phyloP scores from a whole-genome alignment of 2,329 filamentous ascomycete genomes.

The Phyllosticta capitalensis region DNA sequence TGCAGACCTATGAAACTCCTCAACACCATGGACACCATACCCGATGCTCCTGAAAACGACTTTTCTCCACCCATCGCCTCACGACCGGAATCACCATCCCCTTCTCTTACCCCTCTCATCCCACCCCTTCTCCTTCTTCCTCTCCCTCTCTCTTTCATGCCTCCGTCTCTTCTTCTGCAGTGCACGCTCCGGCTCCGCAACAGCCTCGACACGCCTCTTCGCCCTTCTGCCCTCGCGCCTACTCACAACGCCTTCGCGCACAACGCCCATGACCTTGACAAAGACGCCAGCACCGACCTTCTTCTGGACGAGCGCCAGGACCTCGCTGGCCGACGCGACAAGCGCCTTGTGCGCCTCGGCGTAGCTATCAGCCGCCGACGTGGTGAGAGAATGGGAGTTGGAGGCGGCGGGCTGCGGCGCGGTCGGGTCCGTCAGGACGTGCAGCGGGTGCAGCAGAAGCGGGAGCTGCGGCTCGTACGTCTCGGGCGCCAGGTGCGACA shows the following conservation, averaged over 20 bases:
- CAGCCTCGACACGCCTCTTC: conserved; percentile 84
- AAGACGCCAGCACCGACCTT: conserved; percentile 75
- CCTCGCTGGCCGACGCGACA: conserved; percentile 61
- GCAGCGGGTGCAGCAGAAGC: conserved; percentile 57
- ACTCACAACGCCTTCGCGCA: conserved; percentile 62
- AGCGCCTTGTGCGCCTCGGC: conserved; percentile 60
- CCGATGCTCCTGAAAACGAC: too few relatives aligned
- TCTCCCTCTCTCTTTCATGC: conserved; percentile 48
- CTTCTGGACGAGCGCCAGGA: conserved; percentile 75
- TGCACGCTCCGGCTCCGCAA: conserved; percentile 70
- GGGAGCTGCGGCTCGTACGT: conserved; percentile 55
- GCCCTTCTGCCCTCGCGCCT: conserved; percentile 63
- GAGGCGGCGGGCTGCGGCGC: conserved; percentile 50
- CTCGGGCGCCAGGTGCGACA: conserved; percentile 48
- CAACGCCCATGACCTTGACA: conserved; percentile 60
- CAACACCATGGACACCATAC: not conserved
- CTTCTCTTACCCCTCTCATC: conserved; percentile 64
- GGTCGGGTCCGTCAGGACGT: conserved; percentile 74
- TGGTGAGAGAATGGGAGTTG: conserved; percentile 23
- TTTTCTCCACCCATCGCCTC: not conserved
- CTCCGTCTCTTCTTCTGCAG: conserved; percentile 73
- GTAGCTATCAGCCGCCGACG: conserved; percentile 53
- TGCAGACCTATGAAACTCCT: not conserved
- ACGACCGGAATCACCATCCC: conserved; percentile 40
- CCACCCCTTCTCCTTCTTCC: conserved; percentile 63